Conservation (phyloP, 257 asterid genomes). For the Lantana camara region DNA sequence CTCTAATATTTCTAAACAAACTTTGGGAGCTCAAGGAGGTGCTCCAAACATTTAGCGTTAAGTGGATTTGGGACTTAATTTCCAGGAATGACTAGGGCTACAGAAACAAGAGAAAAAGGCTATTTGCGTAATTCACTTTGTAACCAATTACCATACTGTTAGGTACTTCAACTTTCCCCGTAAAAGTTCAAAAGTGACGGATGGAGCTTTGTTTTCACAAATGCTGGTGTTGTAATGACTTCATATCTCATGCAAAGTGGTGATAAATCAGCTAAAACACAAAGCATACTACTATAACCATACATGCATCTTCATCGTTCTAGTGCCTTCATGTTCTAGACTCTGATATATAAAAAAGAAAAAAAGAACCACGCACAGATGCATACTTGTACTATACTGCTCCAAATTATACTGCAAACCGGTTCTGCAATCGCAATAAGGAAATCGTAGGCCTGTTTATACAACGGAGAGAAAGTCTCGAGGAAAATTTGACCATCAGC, state of each 20-base stretch:
- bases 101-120: not conserved
- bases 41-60: constrained; percentile 6
- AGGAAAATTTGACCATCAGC: constrained; percentile 96
- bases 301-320: constrained; percentile 6
- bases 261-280: not conserved
- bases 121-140: not conserved
- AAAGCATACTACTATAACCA: not conserved
- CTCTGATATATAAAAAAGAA: not conserved
- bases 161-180: not conserved
- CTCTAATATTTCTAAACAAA: too few relatives aligned
- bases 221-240: not conserved
- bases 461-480: constrained; percentile 83
- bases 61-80: not conserved
- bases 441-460: constrained; percentile 95
- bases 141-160: not conserved
- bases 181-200: not conserved
- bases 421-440: constrained; percentile 99
- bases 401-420: constrained; percentile 64
- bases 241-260: not conserved
- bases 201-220: not conserved
- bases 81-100: not conserved
- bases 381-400: constrained; percentile 10
- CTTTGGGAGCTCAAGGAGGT: not conserved
- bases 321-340: constrained; percentile 15
- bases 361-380: not conserved